These are phyloP conservation scores for Rhodomyrtus psidioides DNA, from an alignment of 441 rosid species.

Conservation along the genomic window DNA sequence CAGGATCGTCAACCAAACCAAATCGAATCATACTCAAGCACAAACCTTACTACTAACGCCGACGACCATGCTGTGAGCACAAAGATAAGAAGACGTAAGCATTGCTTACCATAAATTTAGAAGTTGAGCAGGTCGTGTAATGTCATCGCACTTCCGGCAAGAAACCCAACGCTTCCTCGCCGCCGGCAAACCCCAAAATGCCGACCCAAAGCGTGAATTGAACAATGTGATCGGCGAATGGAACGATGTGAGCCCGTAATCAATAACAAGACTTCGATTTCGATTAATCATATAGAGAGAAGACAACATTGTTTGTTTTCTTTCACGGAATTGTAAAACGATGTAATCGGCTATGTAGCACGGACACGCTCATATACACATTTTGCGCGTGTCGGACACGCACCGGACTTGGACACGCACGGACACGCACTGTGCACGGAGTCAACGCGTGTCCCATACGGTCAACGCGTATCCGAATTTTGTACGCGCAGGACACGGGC, in stretches of 20 bases:
- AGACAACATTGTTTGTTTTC: too few species aligned
- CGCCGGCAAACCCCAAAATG: background rate
- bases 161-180: background rate
- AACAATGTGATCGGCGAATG: background rate
- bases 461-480: too few species aligned
- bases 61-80: background rate
- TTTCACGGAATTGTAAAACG: background rate
- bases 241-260: background rate
- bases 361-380: too few species aligned
- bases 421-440: too few species aligned
- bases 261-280: background rate
- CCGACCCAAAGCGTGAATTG: background rate
- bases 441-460: too few species aligned
- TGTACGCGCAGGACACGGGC: too few species aligned
- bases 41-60: background rate
- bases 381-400: too few species aligned
- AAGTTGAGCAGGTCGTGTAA: background rate
- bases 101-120: background rate
- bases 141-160: background rate
- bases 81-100: background rate
- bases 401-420: too few species aligned
- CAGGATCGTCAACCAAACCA: background rate
- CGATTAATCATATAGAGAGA: background rate
- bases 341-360: too few species aligned
- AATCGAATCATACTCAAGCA: background rate